Evolutionary conservation across 2,329 filamentous ascomycete species (phyloP), one percentile per base, ranked within the genome.

Genomic region (Zasmidium cellare): DNA sequence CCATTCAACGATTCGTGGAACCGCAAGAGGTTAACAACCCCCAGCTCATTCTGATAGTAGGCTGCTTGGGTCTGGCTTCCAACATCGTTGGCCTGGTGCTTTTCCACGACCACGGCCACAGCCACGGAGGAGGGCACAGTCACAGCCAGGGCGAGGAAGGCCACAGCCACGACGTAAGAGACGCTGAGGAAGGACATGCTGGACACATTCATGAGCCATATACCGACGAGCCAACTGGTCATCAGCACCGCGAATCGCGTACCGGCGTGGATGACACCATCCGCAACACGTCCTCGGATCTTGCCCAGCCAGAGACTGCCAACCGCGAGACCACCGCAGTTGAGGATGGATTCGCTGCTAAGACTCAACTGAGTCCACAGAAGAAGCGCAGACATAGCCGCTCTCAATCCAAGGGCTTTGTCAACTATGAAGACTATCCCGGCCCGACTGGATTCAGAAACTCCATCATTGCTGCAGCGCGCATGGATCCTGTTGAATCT

Each of bases 361-460:
- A 65, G 55, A 58, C 23, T 50, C 41, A 14, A 53, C 38, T 55
- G 9, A 45, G 24, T 22, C 79, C 76, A 70, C 81, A 73, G 65
- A 68, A 75, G 65, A 80, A 83, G 62, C 79, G 79, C 55, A 86
- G 85, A 66, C 82, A 88, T 63, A 86, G 82, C 64, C 71, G 78
- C 77, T 92, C 79, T 76, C 87, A 77, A 23, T 81, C 79, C 25
- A 78, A 82, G 53, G 75, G 76, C 46, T 57, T 60, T 59, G 77
- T 79, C 14, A 80, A 76, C 31, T 84, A 92, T 55, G 88, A 87
- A 23, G 83, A 86, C 54, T 84, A 96, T 65, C 90, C 88, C 71
- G 90, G 96, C 71, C 94, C 94, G 2, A 89, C 91, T 22, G 93
- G 88, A 62, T 92, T 97, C 79, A 83, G 94, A 64, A 90, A 96